Evolutionary conservation across 2,329 filamentous ascomycete species (phyloP).

Genomic region (Epichloe bromicola): DNA sequence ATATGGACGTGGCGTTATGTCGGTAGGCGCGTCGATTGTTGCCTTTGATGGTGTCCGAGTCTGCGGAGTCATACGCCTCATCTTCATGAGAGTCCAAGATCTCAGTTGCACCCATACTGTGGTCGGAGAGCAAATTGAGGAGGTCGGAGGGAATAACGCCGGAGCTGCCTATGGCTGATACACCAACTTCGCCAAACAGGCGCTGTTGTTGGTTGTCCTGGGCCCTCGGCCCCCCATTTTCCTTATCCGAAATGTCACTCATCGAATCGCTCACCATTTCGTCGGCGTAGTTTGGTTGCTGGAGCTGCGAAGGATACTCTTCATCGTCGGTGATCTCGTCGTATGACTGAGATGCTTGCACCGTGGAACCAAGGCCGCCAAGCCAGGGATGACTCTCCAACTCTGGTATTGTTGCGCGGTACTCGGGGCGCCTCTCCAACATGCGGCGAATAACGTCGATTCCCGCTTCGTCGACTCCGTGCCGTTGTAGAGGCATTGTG

Average conservation of each 20-base stretch:
- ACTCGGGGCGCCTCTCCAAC: conserved; percentile 65
- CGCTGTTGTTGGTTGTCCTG: conserved; percentile 26
- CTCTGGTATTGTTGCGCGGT: conserved; percentile 59
- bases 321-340: conserved; percentile 51
- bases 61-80: conserved; percentile 31
- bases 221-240: conserved; percentile 59
- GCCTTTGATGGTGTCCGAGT: conserved; percentile 18
- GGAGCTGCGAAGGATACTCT: conserved; percentile 47
- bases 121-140: conserved; percentile 33
- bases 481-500: conserved; percentile 44
- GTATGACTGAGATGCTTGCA: conserved; percentile 32
- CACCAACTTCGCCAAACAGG: conserved; percentile 43
- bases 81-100: conserved; percentile 31
- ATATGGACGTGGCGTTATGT: conserved; percentile 23
- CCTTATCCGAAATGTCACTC: conserved; percentile 64
- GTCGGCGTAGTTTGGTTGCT: conserved; percentile 17
- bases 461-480: conserved; percentile 48
- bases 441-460: conserved; percentile 68
- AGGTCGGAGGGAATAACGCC: conserved; percentile 35
- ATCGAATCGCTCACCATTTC: conserved; percentile 30
- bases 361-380: conserved; percentile 15
- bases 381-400: conserved; percentile 69
- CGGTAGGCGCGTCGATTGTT: conserved; percentile 12
- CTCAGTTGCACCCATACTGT: conserved; percentile 26
- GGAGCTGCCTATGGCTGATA: conserved; percentile 40